Evolutionary conservation across 176 grass and related monocot species (phyloP), one percentile per base, ranked within the genome.

Genomic region (Panicum miliaceum): DNA sequence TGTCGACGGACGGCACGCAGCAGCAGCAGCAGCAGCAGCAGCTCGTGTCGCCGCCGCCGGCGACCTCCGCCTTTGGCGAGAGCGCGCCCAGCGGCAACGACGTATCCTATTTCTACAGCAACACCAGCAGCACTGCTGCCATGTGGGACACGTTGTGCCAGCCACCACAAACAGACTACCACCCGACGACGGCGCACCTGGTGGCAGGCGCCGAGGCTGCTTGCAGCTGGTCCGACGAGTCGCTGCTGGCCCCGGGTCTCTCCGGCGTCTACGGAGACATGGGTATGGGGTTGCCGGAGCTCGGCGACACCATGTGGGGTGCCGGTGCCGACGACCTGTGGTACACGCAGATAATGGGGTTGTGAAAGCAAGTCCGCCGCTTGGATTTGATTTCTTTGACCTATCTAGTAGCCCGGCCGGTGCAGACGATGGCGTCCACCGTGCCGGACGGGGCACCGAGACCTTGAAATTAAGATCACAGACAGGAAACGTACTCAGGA

Each of bases 221-320:
- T 45, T 13, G 69, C 63, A 77, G 81, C 57, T 90, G 90, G 93
- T 77, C 82, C n/a, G 93, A 87, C 26, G 88, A 87, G 75, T 75
- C 89, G 36, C 86, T 92, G 46, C 72, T 66, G 29, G 26, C 32
- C 56, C 77, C 68, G 8, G 83, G 50, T 11, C 11, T 66, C 37
- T 86, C 61, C 11, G 86, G 47, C 16, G 7, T 65, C 37, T 86
- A 82, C 59, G 62, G 85, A 52, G 68, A 89, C 59, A 19, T 83
- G 0, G 80, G 48, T 14, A 68, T 38, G 73, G 62, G 85, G 37
- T 62, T 88, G 45, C 82, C 86, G 4, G 96, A 93, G 43, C 80
- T 89, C 20, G 82, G 59, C 27, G 92, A 94, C 52, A 84, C 56
- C 61, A 83, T 87, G 80, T 95, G 92, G 92, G 84, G 81, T 34